Evolutionary conservation across 805 yeast genomes (phyloP).

Genomic region (Wickerhamomyces mucosus): DNA sequence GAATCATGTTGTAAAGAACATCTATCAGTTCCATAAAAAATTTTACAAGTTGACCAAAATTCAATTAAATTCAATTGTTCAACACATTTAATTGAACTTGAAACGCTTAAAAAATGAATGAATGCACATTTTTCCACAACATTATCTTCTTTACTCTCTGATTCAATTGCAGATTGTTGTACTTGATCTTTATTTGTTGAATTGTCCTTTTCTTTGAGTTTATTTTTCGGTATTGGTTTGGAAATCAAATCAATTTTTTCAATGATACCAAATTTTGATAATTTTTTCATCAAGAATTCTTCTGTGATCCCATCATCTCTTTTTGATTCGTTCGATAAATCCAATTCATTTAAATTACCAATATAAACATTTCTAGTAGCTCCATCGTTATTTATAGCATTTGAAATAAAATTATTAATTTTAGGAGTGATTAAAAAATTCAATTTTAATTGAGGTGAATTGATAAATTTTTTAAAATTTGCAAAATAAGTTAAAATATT

Average conservation of each 20-base stretch:
- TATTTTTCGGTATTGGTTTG: slow-evolving; percentile 19
- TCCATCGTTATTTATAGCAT: slow-evolving; percentile 63
- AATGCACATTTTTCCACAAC: slow-evolving; percentile 55
- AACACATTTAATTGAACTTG: slow-evolving; percentile 80
- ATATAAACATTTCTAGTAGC: slow-evolving; percentile 92
- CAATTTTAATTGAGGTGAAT: slow-evolving; percentile 29
- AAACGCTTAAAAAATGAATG: slow-evolving; percentile 76
- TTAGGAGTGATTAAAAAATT: slow-evolving; percentile 25
- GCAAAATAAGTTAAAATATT: slow-evolving; percentile 26
- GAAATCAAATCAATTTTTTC: slow-evolving; percentile 57
- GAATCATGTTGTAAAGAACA: slow-evolving; percentile 40
- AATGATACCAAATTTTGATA: slow-evolving; percentile 45
- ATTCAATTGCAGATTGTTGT: slow-evolving; percentile 44
- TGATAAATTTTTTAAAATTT: slow-evolving; percentile 26
- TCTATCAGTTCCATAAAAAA: slow-evolving; percentile 88
- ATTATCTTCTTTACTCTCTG: slow-evolving; percentile 25
- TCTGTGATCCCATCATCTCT: slow-evolving; percentile 22
- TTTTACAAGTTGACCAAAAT: slow-evolving; percentile 63
- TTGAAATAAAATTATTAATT: slow-evolving; percentile 16
- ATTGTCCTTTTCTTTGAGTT: background rate
- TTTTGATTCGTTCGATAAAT: slow-evolving; percentile 15
- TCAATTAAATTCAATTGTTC: slow-evolving; percentile 60
- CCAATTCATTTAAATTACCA: slow-evolving; percentile 55
- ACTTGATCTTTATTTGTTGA: slow-evolving; percentile 8
- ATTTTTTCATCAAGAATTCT: slow-evolving; percentile 36